Evolutionary conservation across 2,329 filamentous ascomycete genomes (phyloP).

Genomic region (Aurifilum marmelostoma): DNA sequence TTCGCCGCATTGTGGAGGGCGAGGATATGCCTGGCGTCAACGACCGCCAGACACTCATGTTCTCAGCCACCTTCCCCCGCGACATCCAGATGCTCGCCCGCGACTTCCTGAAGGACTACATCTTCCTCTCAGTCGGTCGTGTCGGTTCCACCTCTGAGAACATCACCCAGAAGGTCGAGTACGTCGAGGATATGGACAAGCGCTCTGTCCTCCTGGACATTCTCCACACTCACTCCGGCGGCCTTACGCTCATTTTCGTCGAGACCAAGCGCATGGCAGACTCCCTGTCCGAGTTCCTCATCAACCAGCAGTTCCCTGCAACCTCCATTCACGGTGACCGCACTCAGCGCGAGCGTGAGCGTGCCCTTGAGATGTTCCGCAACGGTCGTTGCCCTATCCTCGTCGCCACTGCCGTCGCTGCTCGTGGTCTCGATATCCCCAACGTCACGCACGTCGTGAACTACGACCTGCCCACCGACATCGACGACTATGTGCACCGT

Average conservation of each 20-base stretch:
- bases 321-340: constrained; percentile 99
- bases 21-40: constrained; percentile 92
- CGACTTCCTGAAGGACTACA: constrained; percentile 98
- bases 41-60: constrained; percentile 97
- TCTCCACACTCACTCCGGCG: constrained; percentile 87
- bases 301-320: constrained; percentile 97
- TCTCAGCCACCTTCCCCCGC: constrained; percentile 97
- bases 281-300: constrained; percentile 94
- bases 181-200: constrained; percentile 95
- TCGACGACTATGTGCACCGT: constrained; percentile 98
- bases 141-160: constrained; percentile 99
- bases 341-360: constrained; percentile 98
- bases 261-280: constrained; percentile 99
- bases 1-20: constrained; percentile 95
- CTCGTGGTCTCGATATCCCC: constrained; percentile 87
- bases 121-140: constrained; percentile 98
- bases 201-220: constrained; percentile 97
- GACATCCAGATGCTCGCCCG: constrained; percentile 99
- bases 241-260: constrained; percentile 95
- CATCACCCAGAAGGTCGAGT: constrained; percentile 98
- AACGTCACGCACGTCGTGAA: constrained; percentile 98
- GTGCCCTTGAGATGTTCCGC: constrained; percentile 96
- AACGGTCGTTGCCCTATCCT: constrained; percentile 94
- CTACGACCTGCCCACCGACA: constrained; percentile 98
- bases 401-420: constrained; percentile 95